Conservation (phyloP, 495 filamentous ascomycete genomes). For the Penicillium soppii region DNA sequence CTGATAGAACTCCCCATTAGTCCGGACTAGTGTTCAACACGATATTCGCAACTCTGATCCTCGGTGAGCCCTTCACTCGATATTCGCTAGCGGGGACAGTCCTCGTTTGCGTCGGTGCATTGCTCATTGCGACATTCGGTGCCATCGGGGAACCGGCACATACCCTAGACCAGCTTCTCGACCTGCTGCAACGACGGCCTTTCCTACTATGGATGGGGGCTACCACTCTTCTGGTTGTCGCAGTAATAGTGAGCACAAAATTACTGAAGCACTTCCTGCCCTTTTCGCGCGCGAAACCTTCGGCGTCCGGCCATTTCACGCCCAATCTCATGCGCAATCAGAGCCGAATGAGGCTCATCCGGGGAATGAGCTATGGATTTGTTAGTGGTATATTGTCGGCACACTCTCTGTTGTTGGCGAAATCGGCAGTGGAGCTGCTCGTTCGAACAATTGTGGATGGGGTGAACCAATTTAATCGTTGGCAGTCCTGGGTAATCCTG, state of each 20-base stretch:
- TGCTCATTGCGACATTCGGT: slow-evolving; percentile 90
- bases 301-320: slow-evolving; percentile 40
- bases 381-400: slow-evolving; percentile 93
- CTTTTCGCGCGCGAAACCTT: slow-evolving; percentile 33
- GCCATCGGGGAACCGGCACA: slow-evolving; percentile 95
- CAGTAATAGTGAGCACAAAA: slow-evolving; percentile 62
- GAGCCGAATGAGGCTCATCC: slow-evolving; percentile 68
- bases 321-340: slow-evolving; percentile 32
- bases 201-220: slow-evolving; percentile 93
- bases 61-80: slow-evolving; percentile 90
- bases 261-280: slow-evolving; percentile 52
- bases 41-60: slow-evolving; percentile 89
- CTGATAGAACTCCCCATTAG: slow-evolving; percentile 21
- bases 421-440: slow-evolving; percentile 95
- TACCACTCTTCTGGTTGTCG: slow-evolving; percentile 68
- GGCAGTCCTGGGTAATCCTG: slow-evolving; percentile 95
- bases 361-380: slow-evolving; percentile 84
- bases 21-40: slow-evolving; percentile 98
- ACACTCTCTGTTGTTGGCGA: slow-evolving; percentile 88
- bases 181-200: slow-evolving; percentile 65
- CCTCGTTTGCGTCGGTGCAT: slow-evolving; percentile 80
- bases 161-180: slow-evolving; percentile 76
- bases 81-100: slow-evolving; percentile 87
- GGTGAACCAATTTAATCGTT: slow-evolving; percentile 92
- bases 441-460: slow-evolving; percentile 86